Conservation (phyloP, 352 stramenopile species). For the Pythium grandisporangium region DNA sequence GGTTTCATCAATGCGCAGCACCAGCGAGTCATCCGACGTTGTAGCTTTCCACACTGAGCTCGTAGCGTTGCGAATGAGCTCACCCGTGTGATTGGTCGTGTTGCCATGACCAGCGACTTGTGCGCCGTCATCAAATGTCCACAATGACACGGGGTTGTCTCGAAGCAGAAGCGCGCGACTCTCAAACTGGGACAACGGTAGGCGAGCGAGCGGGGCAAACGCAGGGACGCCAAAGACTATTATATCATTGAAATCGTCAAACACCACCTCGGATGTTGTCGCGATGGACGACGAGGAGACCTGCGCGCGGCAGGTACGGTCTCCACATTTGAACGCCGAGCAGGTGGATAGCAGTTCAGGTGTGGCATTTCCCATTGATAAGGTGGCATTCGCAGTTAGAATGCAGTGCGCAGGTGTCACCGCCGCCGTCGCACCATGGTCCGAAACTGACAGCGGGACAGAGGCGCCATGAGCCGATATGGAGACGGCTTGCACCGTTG, state of each 20-base stretch:
- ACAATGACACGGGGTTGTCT: constrained; percentile 52
- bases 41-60: no score
- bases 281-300: constrained; percentile 8
- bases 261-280: constrained; percentile 9
- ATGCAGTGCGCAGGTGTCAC: no score
- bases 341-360: not conserved
- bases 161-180: constrained; percentile 38
- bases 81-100: no score
- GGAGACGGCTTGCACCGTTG: constrained; percentile 22
- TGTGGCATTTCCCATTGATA: not conserved
- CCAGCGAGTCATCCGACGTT: no score
- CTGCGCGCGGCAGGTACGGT: constrained; percentile 17
- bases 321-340: constrained; percentile 22
- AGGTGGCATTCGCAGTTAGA: not conserved
- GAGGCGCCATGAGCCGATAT: constrained; percentile 31
- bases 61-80: no score
- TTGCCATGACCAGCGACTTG: no score
- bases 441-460: no score
- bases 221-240: constrained; percentile 28
- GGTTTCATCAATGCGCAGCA: constrained; percentile 29
- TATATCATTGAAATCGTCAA: constrained; percentile 48
- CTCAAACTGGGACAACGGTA: constrained; percentile 42
- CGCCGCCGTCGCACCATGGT: constrained; percentile 14
- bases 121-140: constrained; percentile 50
- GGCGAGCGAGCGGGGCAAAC: constrained; percentile 22